These are phyloP conservation scores for Pezicula neosporulosa DNA, from an alignment of 2,329 filamentous ascomycete genomes.

Conservation along the genomic window DNA sequence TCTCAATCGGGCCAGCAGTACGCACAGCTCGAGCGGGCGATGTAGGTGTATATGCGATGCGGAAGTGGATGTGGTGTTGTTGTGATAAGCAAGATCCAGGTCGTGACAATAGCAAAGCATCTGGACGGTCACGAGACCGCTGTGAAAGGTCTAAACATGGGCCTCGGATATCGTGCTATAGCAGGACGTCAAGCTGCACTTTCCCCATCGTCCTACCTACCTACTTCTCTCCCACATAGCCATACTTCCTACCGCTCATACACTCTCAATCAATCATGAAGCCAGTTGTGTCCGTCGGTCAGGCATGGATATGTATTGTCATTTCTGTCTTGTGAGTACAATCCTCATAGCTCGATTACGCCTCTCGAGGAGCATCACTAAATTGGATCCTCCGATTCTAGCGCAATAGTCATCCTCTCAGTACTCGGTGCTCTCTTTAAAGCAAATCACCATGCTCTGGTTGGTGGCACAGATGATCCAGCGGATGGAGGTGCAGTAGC, in stretches of 20 bases:
- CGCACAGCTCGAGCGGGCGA: no score
- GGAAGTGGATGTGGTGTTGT: no score
- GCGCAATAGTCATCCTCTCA: constrained; percentile 60
- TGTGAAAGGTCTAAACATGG: no score
- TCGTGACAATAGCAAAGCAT: no score
- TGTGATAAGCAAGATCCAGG: no score
- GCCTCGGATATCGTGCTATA: no score
- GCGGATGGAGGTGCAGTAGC: constrained; percentile 76
- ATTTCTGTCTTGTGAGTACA: constrained; percentile 49
- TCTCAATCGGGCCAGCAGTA: no score
- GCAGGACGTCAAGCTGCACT: not conserved
- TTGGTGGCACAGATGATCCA: constrained; percentile 70
- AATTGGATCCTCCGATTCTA: no score
- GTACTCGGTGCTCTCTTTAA: constrained; percentile 70
- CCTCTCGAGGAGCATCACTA: no score
- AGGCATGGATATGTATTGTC: constrained; percentile 90
- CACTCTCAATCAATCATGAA: constrained; percentile 60
- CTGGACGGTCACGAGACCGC: no score
- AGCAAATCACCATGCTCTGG: constrained; percentile 76
- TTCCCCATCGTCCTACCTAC: not conserved
- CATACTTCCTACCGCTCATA: not conserved
- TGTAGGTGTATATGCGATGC: no score
- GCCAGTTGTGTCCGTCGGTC: constrained; percentile 85
- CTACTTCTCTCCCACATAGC: not conserved
- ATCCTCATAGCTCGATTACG: no score